Conservation (phyloP, 1,139 yeast species). For the Saccharomyces hybrid region DNA sequence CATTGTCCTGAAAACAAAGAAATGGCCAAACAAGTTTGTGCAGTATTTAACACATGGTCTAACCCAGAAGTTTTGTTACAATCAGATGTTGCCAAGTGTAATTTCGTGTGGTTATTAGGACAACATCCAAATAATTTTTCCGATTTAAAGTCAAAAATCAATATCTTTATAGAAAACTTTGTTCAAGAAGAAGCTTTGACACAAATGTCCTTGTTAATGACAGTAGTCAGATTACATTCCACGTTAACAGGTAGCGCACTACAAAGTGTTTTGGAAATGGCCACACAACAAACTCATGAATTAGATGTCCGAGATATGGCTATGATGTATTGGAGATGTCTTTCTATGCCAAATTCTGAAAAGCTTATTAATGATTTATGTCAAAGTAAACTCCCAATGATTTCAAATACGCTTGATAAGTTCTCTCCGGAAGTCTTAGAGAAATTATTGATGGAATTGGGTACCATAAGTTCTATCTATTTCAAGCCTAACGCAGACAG, state of each 20-base stretch:
- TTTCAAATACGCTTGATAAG: conserved; percentile 62
- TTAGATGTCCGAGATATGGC: conserved; percentile 95
- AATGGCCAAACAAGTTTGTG: conserved; percentile 22
- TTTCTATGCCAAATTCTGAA: conserved; percentile 48
- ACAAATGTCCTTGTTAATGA: conserved; percentile 68
- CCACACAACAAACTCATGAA: conserved; percentile 76
- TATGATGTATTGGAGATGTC: conserved; percentile 86
- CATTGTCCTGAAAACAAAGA: conserved; percentile 56
- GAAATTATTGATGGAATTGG: conserved; percentile 64
- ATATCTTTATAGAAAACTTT: conserved; percentile 53
- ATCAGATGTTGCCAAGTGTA: conserved; percentile 29
- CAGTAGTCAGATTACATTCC: conserved; percentile 64
- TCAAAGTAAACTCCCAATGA: conserved; percentile 54
- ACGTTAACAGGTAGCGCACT: conserved; percentile 42
- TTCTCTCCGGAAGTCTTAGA: conserved; percentile 65
- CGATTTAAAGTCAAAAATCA: conserved; percentile 38
- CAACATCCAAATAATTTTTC: conserved; percentile 77
- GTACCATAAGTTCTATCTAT: conserved; percentile 83
- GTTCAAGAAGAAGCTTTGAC: conserved; percentile 66
- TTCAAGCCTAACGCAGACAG: conserved; percentile 73
- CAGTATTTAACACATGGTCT: conserved; percentile 27
- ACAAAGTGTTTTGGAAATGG: conserved; percentile 65
- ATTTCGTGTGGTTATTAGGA: conserved; percentile 79
- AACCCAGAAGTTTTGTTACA: conserved; percentile 22
- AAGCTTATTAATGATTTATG: conserved; percentile 24